Evolutionary conservation across 2,329 filamentous ascomycete genomes (phyloP), one percentile per base, ranked within the genome.

Genomic region (Penicillium thymicola): DNA sequence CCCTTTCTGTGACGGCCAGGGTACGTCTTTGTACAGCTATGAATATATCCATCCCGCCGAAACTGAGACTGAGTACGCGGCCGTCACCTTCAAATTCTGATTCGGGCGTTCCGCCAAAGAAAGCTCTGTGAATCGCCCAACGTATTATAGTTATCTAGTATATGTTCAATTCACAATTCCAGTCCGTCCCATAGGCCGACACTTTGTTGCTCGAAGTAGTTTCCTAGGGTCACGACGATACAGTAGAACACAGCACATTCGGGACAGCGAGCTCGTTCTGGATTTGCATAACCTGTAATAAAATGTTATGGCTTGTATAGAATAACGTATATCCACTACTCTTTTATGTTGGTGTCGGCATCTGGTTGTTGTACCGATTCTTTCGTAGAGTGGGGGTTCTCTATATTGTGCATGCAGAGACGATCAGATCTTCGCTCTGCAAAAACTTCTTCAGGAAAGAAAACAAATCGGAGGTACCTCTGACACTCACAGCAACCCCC

Each of bases 81-180:
- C 53, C 41, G 23, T 37, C 28, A 40, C 44, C 32, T 40, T 54
- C 45, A 49, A 52, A 62, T 63, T 63, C 34, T 23, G 30, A 60
- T 59, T 54, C n/a, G 54, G 55, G 10, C 62, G 36, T 53, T 23
- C 21, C 47, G 42, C 25, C 52, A 51, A 58, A 59, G 51, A 50
- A 54, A 50, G 21, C 21, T 34, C 13, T 34, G 9, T 5, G 5
- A n/a, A 23, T 32, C 16, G 13, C 9, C 43, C 4, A 41, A 52
- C 25, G 41, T 51, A 50, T 51, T 41, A 44, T 50, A 36, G 54
- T 59, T 54, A 57, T 57, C 58, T 49, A 57, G 45, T 28, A 57
- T 54, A 64, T 57, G 51, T 9, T n/a, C 18, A 41, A 14, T 23
- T 21, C 21, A 36, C 5, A 38, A 54, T 37, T 54, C 54, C 54